These are phyloP conservation scores for Claviceps cyperi DNA, from an alignment of 2,329 filamentous ascomycete species.

Conservation along the genomic window DNA sequence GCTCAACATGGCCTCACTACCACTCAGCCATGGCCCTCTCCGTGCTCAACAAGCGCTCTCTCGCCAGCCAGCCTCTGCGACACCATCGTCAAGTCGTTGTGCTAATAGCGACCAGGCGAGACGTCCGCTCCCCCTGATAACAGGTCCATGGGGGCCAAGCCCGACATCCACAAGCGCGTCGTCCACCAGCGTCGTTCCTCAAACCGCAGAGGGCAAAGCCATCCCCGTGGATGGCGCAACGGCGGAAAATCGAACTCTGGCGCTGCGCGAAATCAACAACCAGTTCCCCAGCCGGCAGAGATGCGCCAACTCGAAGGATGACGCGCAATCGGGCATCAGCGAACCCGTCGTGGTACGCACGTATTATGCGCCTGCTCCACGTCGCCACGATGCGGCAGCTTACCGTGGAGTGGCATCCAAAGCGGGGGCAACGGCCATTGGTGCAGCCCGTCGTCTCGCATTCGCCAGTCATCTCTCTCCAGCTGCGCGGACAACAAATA, in stretches of 20 bases:
- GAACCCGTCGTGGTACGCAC: conserved; percentile 53
- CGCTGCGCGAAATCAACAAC: conserved; percentile 44
- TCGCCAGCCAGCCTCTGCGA: conserved; percentile 8
- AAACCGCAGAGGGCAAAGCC: conserved; percentile 40
- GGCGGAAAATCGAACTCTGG: conserved; percentile 41
- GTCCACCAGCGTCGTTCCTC: conserved; percentile 37
- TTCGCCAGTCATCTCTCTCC: conserved; percentile 18
- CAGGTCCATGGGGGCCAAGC: conserved; percentile 32
- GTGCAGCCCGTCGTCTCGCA: conserved; percentile 17
- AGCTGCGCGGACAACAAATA: conserved; percentile 10
- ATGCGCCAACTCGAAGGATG: conserved; percentile 41
- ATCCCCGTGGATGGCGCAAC: conserved; percentile 43
- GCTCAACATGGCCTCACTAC: conserved; percentile 1
- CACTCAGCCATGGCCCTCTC: background rate
- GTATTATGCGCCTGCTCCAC: conserved; percentile 35
- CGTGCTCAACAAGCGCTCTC: conserved; percentile 8
- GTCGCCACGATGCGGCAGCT: conserved; percentile 14
- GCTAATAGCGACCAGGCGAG: conserved; percentile 14
- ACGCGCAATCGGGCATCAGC: conserved; percentile 42
- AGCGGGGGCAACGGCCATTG: conserved; percentile 15
- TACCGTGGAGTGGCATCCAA: conserved; percentile 16
- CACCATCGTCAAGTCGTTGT: conserved; percentile 13
- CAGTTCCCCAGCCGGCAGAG: conserved; percentile 42
- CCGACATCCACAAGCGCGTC: conserved; percentile 37
- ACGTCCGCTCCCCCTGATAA: conserved; percentile 32